phyloP scores from a whole-genome alignment of 176 grass and related monocot species.

The Oryza meridionalis region DNA sequence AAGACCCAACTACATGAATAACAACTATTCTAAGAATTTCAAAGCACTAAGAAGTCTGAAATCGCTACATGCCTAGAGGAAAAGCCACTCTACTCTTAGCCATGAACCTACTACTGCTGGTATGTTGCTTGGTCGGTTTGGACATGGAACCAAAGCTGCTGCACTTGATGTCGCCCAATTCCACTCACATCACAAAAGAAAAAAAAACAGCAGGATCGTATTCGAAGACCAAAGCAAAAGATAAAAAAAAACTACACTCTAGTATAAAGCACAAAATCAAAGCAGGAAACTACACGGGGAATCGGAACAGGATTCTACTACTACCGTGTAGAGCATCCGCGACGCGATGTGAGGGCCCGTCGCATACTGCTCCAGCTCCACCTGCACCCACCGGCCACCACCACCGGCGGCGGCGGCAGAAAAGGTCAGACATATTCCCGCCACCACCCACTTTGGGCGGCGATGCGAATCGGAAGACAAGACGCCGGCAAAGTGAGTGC shows the following conservation, averaged over 20 bases:
- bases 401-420: neutral
- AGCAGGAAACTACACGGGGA: conserved; percentile 31
- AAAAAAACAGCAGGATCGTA: neutral
- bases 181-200: conserved; percentile 18
- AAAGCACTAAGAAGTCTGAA: neutral
- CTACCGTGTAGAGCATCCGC: conserved; percentile 88
- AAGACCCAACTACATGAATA: neutral
- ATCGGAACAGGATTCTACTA: conserved; percentile 9
- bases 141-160: conserved; percentile 33
- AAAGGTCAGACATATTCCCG: neutral
- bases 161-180: conserved; percentile 29
- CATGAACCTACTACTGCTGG: neutral
- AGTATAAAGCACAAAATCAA: neutral
- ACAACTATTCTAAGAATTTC: neutral
- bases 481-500: neutral
- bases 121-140: conserved; percentile 1
- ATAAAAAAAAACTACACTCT: neutral
- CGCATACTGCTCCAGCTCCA: conserved; percentile 95
- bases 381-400: conserved; percentile 39
- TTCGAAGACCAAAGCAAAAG: neutral
- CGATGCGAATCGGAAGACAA: conserved; percentile 20
- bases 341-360: conserved; percentile 95
- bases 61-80: neutral
- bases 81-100: neutral
- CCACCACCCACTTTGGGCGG: neutral